Percentiles rank a stretch among this genome's conserved stretches.
phyloP scores from a whole-genome alignment of 306 rosid species.

The Prunus mira region DNA sequence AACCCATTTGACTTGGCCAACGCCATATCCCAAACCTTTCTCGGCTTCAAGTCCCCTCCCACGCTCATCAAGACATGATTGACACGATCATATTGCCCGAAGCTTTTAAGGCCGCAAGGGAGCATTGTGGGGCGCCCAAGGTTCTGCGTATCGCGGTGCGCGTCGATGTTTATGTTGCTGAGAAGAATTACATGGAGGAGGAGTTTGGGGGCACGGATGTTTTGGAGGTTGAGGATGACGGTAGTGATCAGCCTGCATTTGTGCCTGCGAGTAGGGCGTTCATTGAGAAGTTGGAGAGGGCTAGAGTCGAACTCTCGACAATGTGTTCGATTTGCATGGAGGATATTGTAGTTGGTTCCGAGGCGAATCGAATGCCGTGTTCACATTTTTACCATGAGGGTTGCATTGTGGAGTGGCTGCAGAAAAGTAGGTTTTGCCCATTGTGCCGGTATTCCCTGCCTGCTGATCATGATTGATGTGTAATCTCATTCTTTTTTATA shows the following conservation, averaged over 20 bases:
- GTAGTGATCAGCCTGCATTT: neutral
- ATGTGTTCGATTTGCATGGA: neutral
- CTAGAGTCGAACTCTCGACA: neutral
- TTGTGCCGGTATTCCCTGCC: neutral
- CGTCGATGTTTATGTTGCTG: neutral
- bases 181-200: neutral
- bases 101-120: neutral
- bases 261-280: neutral
- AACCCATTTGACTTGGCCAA: neutral
- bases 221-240: neutral
- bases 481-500: neutral
- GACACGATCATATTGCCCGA: neutral
- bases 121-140: neutral
- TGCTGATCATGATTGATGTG: neutral
- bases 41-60: neutral
- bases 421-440: neutral
- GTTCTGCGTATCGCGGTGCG: neutral
- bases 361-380: neutral
- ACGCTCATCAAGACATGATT: neutral
- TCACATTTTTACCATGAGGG: neutral
- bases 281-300: constrained; percentile 1
- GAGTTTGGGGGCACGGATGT: neutral
- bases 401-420: neutral
- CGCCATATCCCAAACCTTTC: neutral
- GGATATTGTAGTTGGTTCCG: neutral